Conservation (phyloP, 108 stramenopile genomes). For the Seminavis robusta region DNA sequence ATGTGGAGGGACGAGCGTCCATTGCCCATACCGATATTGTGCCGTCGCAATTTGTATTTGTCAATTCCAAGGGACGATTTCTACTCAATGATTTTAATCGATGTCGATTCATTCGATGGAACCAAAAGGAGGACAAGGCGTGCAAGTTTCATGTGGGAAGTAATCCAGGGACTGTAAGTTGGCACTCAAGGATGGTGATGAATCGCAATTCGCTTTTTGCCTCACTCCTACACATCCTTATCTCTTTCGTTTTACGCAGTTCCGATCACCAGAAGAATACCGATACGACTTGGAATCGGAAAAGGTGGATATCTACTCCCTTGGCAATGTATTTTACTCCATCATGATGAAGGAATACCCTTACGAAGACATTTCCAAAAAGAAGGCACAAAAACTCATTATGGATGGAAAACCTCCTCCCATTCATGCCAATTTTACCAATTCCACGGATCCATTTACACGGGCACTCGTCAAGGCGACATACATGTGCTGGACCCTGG, state of each 20-base stretch:
- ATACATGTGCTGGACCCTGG: slow-evolving; percentile 45
- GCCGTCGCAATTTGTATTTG: slow-evolving; percentile 43
- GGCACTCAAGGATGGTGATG: too few species aligned
- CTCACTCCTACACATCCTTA: too few species aligned
- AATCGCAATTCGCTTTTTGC: too few species aligned
- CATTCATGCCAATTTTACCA: slow-evolving; percentile 17
- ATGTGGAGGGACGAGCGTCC: slow-evolving; percentile 38
- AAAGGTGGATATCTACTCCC: slow-evolving; percentile 72
- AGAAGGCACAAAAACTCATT: slow-evolving; percentile 22
- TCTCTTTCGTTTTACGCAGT: too few species aligned
- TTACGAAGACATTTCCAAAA: slow-evolving; percentile 28
- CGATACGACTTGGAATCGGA: slow-evolving; percentile 43
- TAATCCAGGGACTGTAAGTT: slow-evolving; percentile 66
- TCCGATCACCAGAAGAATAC: slow-evolving; percentile 76
- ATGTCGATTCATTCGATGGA: slow-evolving; percentile 54
- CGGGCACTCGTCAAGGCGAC: slow-evolving; percentile 44
- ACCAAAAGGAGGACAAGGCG: slow-evolving; percentile 15
- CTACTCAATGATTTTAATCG: slow-evolving; percentile 80
- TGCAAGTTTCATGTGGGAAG: slow-evolving; percentile 43
- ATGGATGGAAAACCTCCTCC: slow-evolving; percentile 37
- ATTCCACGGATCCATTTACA: slow-evolving; percentile 41
- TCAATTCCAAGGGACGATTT: slow-evolving; percentile 27
- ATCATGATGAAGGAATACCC: slow-evolving; percentile 48
- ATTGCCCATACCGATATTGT: slow-evolving; percentile 70
- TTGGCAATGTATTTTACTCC: slow-evolving; percentile 69